Conservation (phyloP, 345 rosid species). For the Salix purpurea region DNA sequence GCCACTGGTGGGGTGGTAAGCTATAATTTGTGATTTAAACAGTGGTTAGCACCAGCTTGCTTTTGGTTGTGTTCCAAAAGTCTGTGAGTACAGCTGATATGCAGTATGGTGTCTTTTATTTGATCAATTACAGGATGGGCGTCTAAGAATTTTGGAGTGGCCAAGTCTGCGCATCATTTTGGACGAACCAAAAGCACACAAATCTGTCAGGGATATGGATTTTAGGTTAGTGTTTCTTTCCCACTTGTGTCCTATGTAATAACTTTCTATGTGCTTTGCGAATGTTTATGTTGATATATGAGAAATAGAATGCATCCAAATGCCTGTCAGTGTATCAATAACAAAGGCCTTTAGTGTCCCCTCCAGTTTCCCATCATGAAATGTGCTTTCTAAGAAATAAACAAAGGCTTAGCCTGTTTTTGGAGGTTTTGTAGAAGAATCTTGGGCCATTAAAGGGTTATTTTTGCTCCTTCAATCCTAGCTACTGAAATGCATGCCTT, state of each 20-base stretch:
- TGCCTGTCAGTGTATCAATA: background rate
- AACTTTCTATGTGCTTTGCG: too few species aligned
- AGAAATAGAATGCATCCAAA: background rate
- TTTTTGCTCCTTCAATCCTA: background rate
- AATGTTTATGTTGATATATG: background rate
- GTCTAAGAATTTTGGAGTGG: conserved; percentile 85
- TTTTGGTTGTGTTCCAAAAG: background rate
- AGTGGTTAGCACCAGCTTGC: background rate
- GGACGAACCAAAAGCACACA: conserved; percentile 82
- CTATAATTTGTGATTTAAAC: background rate
- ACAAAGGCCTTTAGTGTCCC: too few species aligned
- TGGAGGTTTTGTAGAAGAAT: background rate
- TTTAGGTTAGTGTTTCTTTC: conserved; percentile 50
- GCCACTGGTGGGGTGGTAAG: conserved; percentile 91
- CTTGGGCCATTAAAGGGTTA: background rate
- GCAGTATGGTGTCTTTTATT: background rate
- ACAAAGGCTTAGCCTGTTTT: background rate
- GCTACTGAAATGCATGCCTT: conserved; percentile 5
- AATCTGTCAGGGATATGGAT: conserved; percentile 79
- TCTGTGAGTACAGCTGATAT: background rate
- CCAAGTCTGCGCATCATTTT: conserved; percentile 60
- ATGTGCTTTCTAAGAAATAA: background rate
- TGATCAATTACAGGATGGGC: conserved; percentile 63
- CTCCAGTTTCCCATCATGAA: background rate
- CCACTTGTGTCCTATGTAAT: background rate